Percentiles rank a stretch among this genome's conserved stretches.
Evolutionary conservation across 2,329 filamentous ascomycete species (phyloP).

Genomic region (Fusarium lyarnte): DNA sequence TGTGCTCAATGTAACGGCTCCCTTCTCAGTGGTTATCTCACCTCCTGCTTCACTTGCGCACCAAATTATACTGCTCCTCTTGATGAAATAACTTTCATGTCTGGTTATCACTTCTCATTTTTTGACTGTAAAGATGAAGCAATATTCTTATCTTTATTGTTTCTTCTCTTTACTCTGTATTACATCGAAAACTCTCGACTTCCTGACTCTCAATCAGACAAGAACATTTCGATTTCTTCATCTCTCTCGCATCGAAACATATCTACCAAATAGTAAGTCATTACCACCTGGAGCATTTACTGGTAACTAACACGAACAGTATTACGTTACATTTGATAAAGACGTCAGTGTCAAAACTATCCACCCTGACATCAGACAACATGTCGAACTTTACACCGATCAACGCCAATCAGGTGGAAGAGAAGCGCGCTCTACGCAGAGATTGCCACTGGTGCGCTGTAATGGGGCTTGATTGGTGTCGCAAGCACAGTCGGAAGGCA

Average conservation of each 20-base stretch:
- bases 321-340: not conserved
- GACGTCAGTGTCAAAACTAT: not conserved
- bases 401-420: not conserved
- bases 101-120: fast-evolving
- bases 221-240: not conserved
- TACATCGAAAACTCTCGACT: not conserved
- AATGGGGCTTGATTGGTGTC: fast-evolving
- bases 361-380: not conserved
- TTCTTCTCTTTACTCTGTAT: not conserved
- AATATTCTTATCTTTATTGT: not conserved
- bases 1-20: not conserved
- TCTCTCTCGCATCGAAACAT: not conserved
- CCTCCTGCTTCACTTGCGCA: not conserved
- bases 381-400: not conserved
- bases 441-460: not conserved
- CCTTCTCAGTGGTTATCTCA: not conserved
- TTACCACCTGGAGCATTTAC: not conserved
- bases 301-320: not conserved
- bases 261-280: not conserved
- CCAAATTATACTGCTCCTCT: not conserved
- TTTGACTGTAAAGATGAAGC: not conserved
- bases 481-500: too few relatives aligned
- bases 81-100: not conserved
- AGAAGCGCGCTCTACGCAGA: not conserved
- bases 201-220: not conserved